Percentiles rank a stretch among this genome's conserved stretches.
These are phyloP conservation scores for Nakaseomyces sp. DNA, from an alignment of 1,139 yeast species.

Conservation along the genomic window DNA sequence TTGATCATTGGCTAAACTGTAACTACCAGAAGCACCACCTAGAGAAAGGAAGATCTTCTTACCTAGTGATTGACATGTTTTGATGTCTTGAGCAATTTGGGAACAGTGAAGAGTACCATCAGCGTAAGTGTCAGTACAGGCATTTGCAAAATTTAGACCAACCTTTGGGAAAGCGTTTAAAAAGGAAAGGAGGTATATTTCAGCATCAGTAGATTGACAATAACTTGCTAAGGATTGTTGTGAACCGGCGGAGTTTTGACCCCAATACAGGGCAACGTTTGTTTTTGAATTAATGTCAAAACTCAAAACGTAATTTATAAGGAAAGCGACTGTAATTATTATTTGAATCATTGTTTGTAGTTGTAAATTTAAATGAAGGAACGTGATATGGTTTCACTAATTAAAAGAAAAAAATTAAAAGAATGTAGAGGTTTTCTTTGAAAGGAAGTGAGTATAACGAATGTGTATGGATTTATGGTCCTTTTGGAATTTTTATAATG, in stretches of 20 bases:
- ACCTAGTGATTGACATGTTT: constrained; percentile 74
- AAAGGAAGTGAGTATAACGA: too few species aligned
- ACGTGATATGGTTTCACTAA: background rate
- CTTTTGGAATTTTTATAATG: background rate
- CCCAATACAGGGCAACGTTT: constrained; percentile 84
- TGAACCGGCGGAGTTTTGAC: constrained; percentile 74
- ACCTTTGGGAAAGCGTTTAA: constrained; percentile 53
- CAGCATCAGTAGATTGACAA: constrained; percentile 62
- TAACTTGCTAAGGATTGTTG: constrained; percentile 58
- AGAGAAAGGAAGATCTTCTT: constrained; percentile 70
- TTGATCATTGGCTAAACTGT: constrained; percentile 58
- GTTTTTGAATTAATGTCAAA: constrained; percentile 32
- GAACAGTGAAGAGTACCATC: constrained; percentile 55
- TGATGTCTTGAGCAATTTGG: constrained; percentile 62
- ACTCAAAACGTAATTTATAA: constrained; percentile 5
- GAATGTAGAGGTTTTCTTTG: background rate
- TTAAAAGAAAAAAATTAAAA: background rate
- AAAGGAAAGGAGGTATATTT: constrained; percentile 66
- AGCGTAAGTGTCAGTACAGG: constrained; percentile 46
- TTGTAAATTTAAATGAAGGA: background rate
- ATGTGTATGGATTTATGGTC: background rate
- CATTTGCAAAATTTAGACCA: constrained; percentile 59
- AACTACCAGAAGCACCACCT: constrained; percentile 80
- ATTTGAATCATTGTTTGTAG: background rate
- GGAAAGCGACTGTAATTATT: background rate